phyloP scores from a whole-genome alignment of 1,284 basidiomycete species.

The Mycosarcoma mackinlayi region DNA sequence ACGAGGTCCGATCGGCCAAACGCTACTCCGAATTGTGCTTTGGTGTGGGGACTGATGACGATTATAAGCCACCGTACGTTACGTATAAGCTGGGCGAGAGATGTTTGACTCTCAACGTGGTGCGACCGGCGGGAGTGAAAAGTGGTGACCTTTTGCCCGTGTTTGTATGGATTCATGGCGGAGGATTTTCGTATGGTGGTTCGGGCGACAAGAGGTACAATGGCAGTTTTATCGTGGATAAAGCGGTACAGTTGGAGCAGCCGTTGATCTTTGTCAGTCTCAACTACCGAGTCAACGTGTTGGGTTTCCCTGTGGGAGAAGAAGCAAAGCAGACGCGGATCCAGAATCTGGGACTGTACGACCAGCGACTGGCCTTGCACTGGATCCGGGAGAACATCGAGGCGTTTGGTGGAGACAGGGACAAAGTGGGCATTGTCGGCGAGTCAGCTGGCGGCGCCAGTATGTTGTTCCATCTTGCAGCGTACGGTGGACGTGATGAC shows the following conservation, averaged over 20 bases:
- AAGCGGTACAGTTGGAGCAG: constrained; percentile 26
- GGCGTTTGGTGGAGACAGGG: constrained; percentile 47
- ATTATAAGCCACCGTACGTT: constrained; percentile 34
- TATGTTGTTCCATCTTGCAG: constrained; percentile 32
- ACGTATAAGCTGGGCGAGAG: constrained; percentile 42
- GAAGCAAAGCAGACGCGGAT: constrained; percentile 9
- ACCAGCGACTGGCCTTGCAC: constrained; percentile 48
- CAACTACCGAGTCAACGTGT: constrained; percentile 28
- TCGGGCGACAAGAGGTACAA: constrained; percentile 30
- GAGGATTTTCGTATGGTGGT: constrained; percentile 35
- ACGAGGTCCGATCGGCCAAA: constrained; percentile 22
- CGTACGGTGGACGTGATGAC: constrained; percentile 27
- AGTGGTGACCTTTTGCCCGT: constrained; percentile 25
- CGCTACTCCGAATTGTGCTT: constrained; percentile 34
- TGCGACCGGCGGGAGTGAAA: constrained; percentile 12
- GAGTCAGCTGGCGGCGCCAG: constrained; percentile 46
- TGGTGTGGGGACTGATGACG: constrained; percentile 21
- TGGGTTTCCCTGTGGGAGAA: constrained; percentile 22
- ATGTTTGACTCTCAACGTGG: constrained; percentile 45
- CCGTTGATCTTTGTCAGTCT: constrained; percentile 33
- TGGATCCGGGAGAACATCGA: constrained; percentile 52
- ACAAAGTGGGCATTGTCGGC: constrained; percentile 41
- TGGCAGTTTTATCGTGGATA: constrained; percentile 35
- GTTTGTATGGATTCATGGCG: constrained; percentile 38
- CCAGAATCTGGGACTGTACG: constrained; percentile 37